phyloP scores from a whole-genome alignment of 2,329 filamentous ascomycete genomes.

The Fusarium domesticum region DNA sequence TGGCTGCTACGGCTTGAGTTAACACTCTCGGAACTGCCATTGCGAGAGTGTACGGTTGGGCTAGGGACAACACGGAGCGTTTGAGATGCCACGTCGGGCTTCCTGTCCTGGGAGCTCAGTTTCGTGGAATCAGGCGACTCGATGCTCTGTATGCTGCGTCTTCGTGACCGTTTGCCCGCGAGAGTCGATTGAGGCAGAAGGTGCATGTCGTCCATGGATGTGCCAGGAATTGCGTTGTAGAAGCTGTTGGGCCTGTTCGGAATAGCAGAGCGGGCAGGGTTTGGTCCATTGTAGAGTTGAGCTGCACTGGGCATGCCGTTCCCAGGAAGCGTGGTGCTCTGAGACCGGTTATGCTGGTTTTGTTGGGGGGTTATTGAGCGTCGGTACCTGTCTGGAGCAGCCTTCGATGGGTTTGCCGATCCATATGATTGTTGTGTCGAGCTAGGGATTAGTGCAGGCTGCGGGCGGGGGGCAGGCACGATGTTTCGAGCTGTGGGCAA shows the following conservation, averaged over 20 bases:
- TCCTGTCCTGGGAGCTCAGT: slow-evolving; percentile 21
- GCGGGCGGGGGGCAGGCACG: slow-evolving; percentile 40
- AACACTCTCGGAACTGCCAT: slow-evolving; percentile 63
- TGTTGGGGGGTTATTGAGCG: slow-evolving; percentile 43
- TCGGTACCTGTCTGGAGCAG: slow-evolving; percentile 74
- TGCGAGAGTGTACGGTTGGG: slow-evolving; percentile 38
- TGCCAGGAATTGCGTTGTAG: slow-evolving; percentile 46
- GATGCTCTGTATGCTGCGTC: slow-evolving; percentile 75
- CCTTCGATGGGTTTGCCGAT: slow-evolving; percentile 42
- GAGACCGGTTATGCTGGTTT: slow-evolving; percentile 38
- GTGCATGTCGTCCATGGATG: slow-evolving; percentile 66
- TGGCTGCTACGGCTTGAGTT: slow-evolving; percentile 55
- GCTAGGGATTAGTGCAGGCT: slow-evolving; percentile 41
- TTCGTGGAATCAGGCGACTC: slow-evolving; percentile 34
- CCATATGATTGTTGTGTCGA: slow-evolving; percentile 49
- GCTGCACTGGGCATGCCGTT: slow-evolving; percentile 27
- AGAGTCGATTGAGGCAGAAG: slow-evolving; percentile 54
- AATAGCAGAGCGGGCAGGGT: slow-evolving; percentile 33
- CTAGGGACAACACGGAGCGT: slow-evolving; percentile 37
- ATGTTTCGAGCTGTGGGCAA: slow-evolving; percentile 44
- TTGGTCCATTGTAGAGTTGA: slow-evolving; percentile 32
- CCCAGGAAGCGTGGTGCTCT: slow-evolving; percentile 34
- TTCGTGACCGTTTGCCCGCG: slow-evolving; percentile 73
- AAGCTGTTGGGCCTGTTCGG: slow-evolving; percentile 52
- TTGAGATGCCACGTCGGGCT: slow-evolving; percentile 41